These are phyloP conservation scores for Arachnomyces sp. DNA, from an alignment of 2,329 filamentous ascomycete species.

Conservation along the genomic window DNA sequence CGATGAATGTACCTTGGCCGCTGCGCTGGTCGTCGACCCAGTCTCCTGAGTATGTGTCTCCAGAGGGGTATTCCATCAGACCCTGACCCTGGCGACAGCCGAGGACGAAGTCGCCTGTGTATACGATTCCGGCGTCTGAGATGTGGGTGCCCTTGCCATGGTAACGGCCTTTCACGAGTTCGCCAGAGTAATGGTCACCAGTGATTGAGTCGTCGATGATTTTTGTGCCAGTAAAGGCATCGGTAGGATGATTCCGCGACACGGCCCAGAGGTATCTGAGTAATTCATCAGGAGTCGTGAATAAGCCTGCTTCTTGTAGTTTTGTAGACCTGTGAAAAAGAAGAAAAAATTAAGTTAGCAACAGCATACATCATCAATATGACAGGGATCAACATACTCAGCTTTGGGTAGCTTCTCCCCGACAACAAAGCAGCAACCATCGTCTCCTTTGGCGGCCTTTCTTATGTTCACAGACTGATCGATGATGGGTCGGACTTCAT, in stretches of 20 bases:
- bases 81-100: slow-evolving; percentile 50
- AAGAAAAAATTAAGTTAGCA: slow-evolving; percentile 9
- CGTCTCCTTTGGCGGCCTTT: slow-evolving; percentile 21
- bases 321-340: slow-evolving; percentile 21
- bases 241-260: slow-evolving; percentile 39
- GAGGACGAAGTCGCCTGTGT: slow-evolving; percentile 48
- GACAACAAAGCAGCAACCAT: slow-evolving; percentile 36
- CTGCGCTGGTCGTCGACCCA: slow-evolving; percentile 42
- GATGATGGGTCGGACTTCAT: slow-evolving; percentile 24
- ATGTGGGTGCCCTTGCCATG: slow-evolving; percentile 52
- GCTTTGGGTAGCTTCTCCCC: slow-evolving; percentile 33
- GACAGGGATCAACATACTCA: slow-evolving; percentile 22
- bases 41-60: slow-evolving; percentile 41
- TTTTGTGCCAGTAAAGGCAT: slow-evolving; percentile 39
- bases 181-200: slow-evolving; percentile 50
- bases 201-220: slow-evolving; percentile 48
- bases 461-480: slow-evolving; percentile 30
- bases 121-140: slow-evolving; percentile 47
- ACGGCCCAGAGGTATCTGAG: slow-evolving; percentile 39
- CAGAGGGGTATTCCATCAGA: slow-evolving; percentile 50
- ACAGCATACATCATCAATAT: neutral
- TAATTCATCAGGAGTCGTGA: slow-evolving; percentile 31
- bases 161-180: slow-evolving; percentile 41
- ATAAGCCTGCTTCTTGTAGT: slow-evolving; percentile 26
- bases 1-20: slow-evolving; percentile 51